phyloP scores from a whole-genome alignment of 345 rosid species.

The Arabidopsis suecica region DNA sequence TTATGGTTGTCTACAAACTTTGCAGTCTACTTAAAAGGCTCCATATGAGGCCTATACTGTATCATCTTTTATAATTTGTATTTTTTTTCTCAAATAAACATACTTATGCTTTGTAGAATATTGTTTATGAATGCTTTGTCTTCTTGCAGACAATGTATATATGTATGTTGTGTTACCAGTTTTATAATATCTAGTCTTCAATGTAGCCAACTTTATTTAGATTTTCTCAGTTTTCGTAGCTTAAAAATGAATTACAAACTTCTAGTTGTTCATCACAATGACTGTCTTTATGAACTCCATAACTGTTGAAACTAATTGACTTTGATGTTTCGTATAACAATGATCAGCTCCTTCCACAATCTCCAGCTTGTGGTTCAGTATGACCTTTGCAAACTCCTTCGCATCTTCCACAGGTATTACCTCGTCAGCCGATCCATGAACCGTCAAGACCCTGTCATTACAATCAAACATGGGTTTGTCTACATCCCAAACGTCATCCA shows the following conservation, averaged over 20 bases:
- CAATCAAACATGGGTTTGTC: background rate
- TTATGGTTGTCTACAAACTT: background rate
- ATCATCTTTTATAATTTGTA: background rate
- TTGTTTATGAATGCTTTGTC: background rate
- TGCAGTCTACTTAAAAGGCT: background rate
- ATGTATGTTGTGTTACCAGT: background rate
- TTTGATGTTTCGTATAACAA: slow-evolving; percentile 63
- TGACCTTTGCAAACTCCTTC: slow-evolving; percentile 64
- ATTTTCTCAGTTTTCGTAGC: background rate
- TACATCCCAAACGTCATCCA: background rate
- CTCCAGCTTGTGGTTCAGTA: slow-evolving; percentile 65
- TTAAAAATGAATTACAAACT: too few relatives aligned
- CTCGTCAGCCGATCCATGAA: slow-evolving; percentile 75
- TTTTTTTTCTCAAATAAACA: background rate
- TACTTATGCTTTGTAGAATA: background rate
- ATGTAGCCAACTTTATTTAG: background rate
- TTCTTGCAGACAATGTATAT: background rate
- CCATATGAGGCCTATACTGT: background rate
- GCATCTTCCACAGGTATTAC: slow-evolving; percentile 74
- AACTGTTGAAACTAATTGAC: slow-evolving; percentile 57
- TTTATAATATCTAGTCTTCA: background rate
- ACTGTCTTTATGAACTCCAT: slow-evolving; percentile 55
- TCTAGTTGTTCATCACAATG: slow-evolving; percentile 32
- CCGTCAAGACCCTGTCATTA: slow-evolving; percentile 66
- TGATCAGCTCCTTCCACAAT: slow-evolving; percentile 75